Evolutionary conservation across 495 filamentous ascomycete species (phyloP), one percentile per base, ranked within the genome.

Genomic region (Xylaria flabelliformis): DNA sequence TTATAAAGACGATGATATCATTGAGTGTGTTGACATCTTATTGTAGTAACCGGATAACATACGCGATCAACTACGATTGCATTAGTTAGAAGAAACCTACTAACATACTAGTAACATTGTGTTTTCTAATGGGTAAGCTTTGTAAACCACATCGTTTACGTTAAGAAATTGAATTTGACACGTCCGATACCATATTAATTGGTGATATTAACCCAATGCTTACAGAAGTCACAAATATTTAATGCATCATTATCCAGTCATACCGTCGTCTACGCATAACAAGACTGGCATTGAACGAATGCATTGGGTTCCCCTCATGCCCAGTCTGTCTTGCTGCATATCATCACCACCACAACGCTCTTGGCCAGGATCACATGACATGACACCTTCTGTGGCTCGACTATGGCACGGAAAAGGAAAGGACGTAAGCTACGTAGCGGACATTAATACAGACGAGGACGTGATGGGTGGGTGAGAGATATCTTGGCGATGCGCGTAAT

Each of bases 401-500:
- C 39, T 4, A 56, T 24, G 50, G 65, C 1, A 12, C 4, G 19
- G 36, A 1, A 41, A 55, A 55, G 12, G 65, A 21, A 39, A 39
- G 17, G 29, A 32, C n/a, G 21, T 56, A 24, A 39, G 5, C 39
- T 29, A 44, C 32, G 39, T 64, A 64, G 32, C 12, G 58, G 32
- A 32, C 17, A 61, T 29, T 50, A 56, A 8, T 56, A 19, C 17
- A 17, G 29, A 59, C 26, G 55, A 15, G 58, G 19, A 39, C 39
- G 58, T 34, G 53, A 17, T 61, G 58, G 58, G 59, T 42, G 34
- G 36, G 59, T 7, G 36, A 34, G 61, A 44, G 21, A 42, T 41
- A 29, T 32, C 50, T 56, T 58, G 58, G 56, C 56, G 32, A 70
- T 70, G 68, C 59, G 68, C 48, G 68, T 34, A 36, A 69, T 72